These are phyloP conservation scores for Gnomoniopsis smithogilvyi DNA, from an alignment of 2,329 filamentous ascomycete species.

Conservation along the genomic window DNA sequence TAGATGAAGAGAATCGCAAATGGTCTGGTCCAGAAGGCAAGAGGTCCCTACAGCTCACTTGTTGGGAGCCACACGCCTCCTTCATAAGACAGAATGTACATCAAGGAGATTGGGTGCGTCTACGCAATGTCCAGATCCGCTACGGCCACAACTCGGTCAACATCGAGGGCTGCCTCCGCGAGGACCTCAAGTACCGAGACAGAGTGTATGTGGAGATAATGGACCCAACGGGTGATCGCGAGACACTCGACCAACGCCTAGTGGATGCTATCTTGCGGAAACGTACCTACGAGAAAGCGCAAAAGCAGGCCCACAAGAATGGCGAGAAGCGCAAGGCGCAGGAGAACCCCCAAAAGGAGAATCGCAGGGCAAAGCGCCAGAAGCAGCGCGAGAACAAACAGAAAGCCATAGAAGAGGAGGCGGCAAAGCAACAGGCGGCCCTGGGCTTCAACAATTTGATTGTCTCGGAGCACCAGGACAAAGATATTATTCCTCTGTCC, in stretches of 20 bases:
- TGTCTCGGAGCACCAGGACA: slow-evolving; percentile 35
- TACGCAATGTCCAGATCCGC: slow-evolving; percentile 74
- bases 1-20: slow-evolving; percentile 15
- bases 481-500: slow-evolving; percentile 32
- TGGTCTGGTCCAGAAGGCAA: slow-evolving; percentile 77
- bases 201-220: slow-evolving; percentile 60
- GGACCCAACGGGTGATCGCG: slow-evolving; percentile 34
- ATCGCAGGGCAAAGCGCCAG: slow-evolving; percentile 24
- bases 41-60: slow-evolving; percentile 66
- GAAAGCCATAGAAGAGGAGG: slow-evolving; percentile 25
- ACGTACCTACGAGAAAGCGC: slow-evolving; percentile 57
- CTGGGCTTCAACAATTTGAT: slow-evolving; percentile 21
- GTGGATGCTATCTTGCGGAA: slow-evolving; percentile 62
- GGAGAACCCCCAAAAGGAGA: slow-evolving; percentile 19
- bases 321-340: slow-evolving; percentile 37
- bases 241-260: slow-evolving; percentile 44
- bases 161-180: slow-evolving; percentile 71
- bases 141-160: slow-evolving; percentile 45
- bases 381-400: slow-evolving; percentile 15
- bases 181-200: slow-evolving; percentile 47
- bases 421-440: slow-evolving; percentile 25
- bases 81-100: slow-evolving; percentile 55
- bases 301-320: slow-evolving; percentile 36
- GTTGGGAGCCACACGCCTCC: slow-evolving; percentile 65
- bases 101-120: slow-evolving; percentile 57